A percentile compares a stretch with the other conserved stretches of the same genome.
Conservation (phyloP, 495 filamentous ascomycete genomes). For the Aspergillus taichungensis region DNA sequence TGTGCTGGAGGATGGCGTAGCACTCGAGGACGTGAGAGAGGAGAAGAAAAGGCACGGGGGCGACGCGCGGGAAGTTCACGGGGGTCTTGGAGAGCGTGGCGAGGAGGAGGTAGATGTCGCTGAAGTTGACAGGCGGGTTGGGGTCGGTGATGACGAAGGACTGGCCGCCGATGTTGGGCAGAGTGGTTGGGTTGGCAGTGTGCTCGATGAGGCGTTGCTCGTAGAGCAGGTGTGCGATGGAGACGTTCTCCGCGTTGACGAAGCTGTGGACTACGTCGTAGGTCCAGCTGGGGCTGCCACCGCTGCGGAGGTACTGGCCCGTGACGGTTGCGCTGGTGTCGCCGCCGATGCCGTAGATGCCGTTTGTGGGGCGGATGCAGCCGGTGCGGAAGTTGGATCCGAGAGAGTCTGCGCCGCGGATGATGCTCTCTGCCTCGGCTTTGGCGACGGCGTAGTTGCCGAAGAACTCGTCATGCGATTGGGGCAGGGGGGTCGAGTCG, state of each 20-base stretch:
- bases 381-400: conserved; percentile 43
- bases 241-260: conserved; percentile 49
- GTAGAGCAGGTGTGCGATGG: conserved; percentile 50
- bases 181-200: conserved; percentile 31
- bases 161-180: conserved; percentile 30
- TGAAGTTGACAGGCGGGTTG: conserved; percentile 26
- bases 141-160: conserved; percentile 34
- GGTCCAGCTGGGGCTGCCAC: conserved; percentile 37
- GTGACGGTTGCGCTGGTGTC: conserved; percentile 39
- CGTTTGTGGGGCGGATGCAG: conserved; percentile 48
- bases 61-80: conserved; percentile 19
- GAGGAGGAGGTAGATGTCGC: conserved; percentile 27
- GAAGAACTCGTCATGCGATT: conserved; percentile 41
- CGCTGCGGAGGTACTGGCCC: conserved; percentile 22
- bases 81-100: conserved; percentile 24
- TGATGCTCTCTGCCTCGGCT: conserved; percentile 42
- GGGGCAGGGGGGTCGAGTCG: conserved; percentile 38
- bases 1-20: conserved; percentile 38
- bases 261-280: conserved; percentile 44
- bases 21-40: conserved; percentile 41
- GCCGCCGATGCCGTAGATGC: conserved; percentile 49
- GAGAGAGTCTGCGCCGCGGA: conserved; percentile 37
- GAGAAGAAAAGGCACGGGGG: conserved; percentile 27
- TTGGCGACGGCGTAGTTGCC: conserved; percentile 49
- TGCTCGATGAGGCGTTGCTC: conserved; percentile 45